Evolutionary conservation across 1,284 basidiomycete genomes (phyloP).

Genomic region (Ceratorhiza oryzae-sativae): DNA sequence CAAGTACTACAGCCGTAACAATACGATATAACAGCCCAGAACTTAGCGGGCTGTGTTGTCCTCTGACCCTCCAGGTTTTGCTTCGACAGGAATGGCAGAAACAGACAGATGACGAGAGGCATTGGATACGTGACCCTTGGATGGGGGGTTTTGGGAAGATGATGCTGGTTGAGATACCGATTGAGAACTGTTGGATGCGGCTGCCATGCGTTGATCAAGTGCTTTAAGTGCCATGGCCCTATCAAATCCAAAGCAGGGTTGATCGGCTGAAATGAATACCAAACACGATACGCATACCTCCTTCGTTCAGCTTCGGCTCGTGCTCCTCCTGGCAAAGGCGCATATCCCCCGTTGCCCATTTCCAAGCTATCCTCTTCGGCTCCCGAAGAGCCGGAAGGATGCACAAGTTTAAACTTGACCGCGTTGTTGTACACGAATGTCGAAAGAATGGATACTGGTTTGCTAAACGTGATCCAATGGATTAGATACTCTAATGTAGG

Average conservation of each 20-base stretch:
- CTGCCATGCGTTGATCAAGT: slow-evolving; percentile 87
- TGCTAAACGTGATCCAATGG: slow-evolving; percentile 52
- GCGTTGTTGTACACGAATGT: slow-evolving; percentile 72
- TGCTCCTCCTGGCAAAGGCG: slow-evolving; percentile 80
- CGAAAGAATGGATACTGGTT: slow-evolving; percentile 70
- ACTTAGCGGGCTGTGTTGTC: not conserved
- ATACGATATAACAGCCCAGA: not conserved
- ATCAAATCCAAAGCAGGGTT: slow-evolving; percentile 39
- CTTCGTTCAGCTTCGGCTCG: slow-evolving; percentile 93
- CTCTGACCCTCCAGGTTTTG: not conserved
- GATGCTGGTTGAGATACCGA: not conserved
- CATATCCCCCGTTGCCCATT: slow-evolving; percentile 64
- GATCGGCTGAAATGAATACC: slow-evolving; percentile 21
- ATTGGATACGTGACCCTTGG: slow-evolving; percentile 3
- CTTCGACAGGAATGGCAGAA: slow-evolving; percentile 16
- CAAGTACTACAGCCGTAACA: slow-evolving; percentile 1
- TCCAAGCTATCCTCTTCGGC: slow-evolving; percentile 62
- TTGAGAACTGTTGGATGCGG: slow-evolving; percentile 41
- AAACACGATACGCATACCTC: slow-evolving; percentile 61
- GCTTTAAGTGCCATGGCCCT: slow-evolving; percentile 95
- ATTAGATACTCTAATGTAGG: slow-evolving; percentile 11
- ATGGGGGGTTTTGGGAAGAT: slow-evolving; percentile 12
- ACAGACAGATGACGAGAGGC: slow-evolving; percentile 27
- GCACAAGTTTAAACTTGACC: slow-evolving; percentile 71
- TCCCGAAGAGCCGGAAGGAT: slow-evolving; percentile 63